Evolutionary conservation across 2,329 filamentous ascomycete genomes (phyloP).

Genomic region (Fusarium beomiforme): DNA sequence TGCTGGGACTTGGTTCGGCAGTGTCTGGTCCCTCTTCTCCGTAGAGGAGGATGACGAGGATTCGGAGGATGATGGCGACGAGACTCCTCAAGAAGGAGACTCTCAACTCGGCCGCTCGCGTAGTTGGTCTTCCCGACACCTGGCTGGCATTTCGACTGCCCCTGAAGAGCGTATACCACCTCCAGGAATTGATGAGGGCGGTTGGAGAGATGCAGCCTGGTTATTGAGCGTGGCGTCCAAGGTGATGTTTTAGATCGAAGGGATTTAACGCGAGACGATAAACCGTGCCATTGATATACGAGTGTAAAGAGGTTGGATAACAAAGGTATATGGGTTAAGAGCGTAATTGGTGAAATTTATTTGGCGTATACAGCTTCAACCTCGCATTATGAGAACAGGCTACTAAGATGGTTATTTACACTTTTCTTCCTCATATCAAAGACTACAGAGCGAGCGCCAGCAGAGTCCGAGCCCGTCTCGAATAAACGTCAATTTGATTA

Average conservation of each 20-base stretch:
- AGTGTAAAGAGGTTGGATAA: not conserved
- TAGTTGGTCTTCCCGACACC: slow-evolving; percentile 49
- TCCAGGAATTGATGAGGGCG: slow-evolving; percentile 63
- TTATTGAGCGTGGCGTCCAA: slow-evolving; percentile 72
- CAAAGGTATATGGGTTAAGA: not conserved
- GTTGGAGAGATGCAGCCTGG: slow-evolving; percentile 76
- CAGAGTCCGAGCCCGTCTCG: not conserved
- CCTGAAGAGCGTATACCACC: slow-evolving; percentile 59
- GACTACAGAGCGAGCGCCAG: too few species aligned
- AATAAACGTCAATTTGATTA: not conserved
- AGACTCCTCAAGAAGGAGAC: slow-evolving; percentile 42
- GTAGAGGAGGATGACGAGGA: slow-evolving; percentile 69
- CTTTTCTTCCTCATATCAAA: not conserved
- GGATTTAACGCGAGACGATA: not conserved
- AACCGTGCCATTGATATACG: slow-evolving; percentile 4
- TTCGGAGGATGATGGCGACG: slow-evolving; percentile 54
- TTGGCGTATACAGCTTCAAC: not conserved
- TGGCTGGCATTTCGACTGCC: slow-evolving; percentile 54
- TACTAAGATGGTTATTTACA: not conserved
- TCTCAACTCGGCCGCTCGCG: slow-evolving; percentile 43
- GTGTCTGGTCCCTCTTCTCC: slow-evolving; percentile 69
- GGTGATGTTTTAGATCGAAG: slow-evolving; percentile 61
- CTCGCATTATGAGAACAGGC: not conserved
- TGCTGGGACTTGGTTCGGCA: slow-evolving; percentile 68
- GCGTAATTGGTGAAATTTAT: slow-evolving; percentile 18